phyloP scores from a whole-genome alignment of 345 rosid species.

The Adansonia digitata region DNA sequence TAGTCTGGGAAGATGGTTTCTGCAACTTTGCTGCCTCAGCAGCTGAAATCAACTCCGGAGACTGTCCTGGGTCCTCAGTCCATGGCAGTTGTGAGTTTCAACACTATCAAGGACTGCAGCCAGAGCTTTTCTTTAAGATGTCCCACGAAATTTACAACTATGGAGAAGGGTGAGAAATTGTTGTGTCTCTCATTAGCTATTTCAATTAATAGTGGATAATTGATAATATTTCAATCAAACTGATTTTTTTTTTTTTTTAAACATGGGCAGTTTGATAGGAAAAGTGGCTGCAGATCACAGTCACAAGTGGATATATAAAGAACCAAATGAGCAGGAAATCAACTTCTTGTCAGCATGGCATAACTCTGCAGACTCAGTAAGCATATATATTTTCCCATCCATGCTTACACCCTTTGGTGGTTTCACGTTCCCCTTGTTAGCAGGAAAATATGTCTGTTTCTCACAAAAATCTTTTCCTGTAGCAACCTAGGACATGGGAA shows the following conservation, averaged over 20 bases:
- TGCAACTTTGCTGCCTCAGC: conserved; percentile 90
- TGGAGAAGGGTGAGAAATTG: conserved; percentile 79
- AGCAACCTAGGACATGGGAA: conserved; percentile 99
- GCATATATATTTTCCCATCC: conserved; percentile 8
- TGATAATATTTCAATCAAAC: conserved; percentile 8
- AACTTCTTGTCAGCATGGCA: conserved; percentile 96
- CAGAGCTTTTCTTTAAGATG: conserved; percentile 98
- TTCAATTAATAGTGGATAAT: conserved; percentile 3
- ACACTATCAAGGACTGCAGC: conserved; percentile 84
- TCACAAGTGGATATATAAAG: conserved; percentile 95
- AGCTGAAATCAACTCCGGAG: conserved; percentile 46
- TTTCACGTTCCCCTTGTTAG: conserved; percentile 1
- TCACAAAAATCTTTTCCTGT: conserved; percentile 14
- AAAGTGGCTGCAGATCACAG: conserved; percentile 94
- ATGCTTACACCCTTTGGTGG: not conserved
- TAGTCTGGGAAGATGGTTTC: conserved; percentile 99
- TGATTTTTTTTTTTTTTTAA: not conserved
- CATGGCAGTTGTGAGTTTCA: conserved; percentile 62
- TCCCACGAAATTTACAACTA: conserved; percentile 98
- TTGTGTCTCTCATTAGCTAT: not conserved
- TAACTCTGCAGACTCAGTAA: conserved; percentile 89
- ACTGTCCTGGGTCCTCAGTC: conserved; percentile 46
- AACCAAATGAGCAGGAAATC: conserved; percentile 86
- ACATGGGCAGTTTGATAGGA: conserved; percentile 69
- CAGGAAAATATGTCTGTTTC: conserved; percentile 7